Percentiles rank a stretch among this genome's conserved stretches.
Evolutionary conservation across 805 yeast genomes (phyloP).

Genomic region (Candida incommunis): DNA sequence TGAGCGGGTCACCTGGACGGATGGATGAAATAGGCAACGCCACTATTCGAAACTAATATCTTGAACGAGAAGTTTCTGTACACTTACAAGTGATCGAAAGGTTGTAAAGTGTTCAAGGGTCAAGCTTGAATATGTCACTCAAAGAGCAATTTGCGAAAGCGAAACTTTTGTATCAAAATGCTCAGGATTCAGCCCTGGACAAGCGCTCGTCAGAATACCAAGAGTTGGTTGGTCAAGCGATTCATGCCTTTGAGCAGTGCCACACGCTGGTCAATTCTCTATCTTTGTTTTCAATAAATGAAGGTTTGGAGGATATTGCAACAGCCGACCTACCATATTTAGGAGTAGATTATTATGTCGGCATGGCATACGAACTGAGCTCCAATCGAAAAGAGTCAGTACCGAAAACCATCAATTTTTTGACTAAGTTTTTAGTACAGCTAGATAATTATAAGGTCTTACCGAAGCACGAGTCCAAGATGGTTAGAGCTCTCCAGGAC

Average conservation of each 20-base stretch:
- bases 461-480: conserved; percentile 4
- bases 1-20: no score
- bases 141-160: neutral
- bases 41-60: no score
- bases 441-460: conserved; percentile 13
- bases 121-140: neutral
- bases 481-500: neutral
- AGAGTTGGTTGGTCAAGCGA: neutral
- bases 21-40: no score
- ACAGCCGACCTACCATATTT: conserved; percentile 50
- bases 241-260: neutral
- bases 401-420: conserved; percentile 8
- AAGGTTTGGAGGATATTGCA: conserved; percentile 50
- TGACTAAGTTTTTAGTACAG: conserved; percentile 10
- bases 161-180: neutral
- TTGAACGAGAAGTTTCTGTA: no score
- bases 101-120: no score
- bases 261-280: conserved; percentile 25
- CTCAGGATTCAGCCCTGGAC: neutral
- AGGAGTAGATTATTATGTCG: conserved; percentile 46
- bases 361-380: conserved; percentile 22
- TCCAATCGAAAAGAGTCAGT: conserved; percentile 12
- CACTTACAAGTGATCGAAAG: no score
- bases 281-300: conserved; percentile 59
- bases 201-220: neutral